phyloP scores from a whole-genome alignment of 2,329 filamentous ascomycete species.

The Neofusicoccum ribis region DNA sequence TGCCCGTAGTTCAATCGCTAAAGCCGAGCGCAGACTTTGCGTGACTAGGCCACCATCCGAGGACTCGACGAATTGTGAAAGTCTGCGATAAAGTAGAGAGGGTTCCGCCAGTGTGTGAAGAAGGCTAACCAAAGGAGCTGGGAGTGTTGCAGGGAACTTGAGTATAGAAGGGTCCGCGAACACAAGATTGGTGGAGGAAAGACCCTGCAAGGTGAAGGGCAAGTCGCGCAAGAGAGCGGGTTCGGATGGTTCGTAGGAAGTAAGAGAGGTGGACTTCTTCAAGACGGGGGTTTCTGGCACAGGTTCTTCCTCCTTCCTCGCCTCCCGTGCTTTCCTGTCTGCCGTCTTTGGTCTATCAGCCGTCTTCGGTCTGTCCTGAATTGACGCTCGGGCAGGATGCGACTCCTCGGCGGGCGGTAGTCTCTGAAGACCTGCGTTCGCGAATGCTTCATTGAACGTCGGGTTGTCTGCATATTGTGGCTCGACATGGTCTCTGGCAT shows the following conservation, averaged over 20 bases:
- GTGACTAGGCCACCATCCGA: constrained; percentile 81
- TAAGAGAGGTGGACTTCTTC: constrained; percentile 11
- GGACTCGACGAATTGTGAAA: constrained; percentile 80
- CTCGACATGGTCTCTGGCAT: not conserved
- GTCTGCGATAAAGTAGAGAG: constrained; percentile 80
- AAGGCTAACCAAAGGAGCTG: constrained; percentile 80
- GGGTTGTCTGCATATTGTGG: constrained; percentile 27
- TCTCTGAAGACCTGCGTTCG: constrained; percentile 45
- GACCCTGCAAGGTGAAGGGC: constrained; percentile 87
- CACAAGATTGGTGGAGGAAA: constrained; percentile 81
- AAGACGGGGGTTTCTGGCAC: constrained; percentile 10
- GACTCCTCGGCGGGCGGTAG: constrained; percentile 37
- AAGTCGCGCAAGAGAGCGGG: constrained; percentile 63
- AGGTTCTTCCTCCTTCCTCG: constrained; percentile 29
- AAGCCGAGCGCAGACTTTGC: constrained; percentile 86
- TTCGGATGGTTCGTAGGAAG: constrained; percentile 42
- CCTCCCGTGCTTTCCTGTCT: constrained; percentile 19
- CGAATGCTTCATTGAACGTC: constrained; percentile 50
- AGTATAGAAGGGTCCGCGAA: constrained; percentile 71
- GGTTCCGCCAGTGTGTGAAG: constrained; percentile 90
- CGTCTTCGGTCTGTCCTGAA: constrained; percentile 23
- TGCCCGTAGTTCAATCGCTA: constrained; percentile 79
- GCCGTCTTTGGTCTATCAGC: constrained; percentile 25
- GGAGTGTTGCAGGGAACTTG: constrained; percentile 75
- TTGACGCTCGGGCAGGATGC: constrained; percentile 22